Conservation (phyloP, 345 rosid genomes). For the Abelmoschus esculentus region DNA sequence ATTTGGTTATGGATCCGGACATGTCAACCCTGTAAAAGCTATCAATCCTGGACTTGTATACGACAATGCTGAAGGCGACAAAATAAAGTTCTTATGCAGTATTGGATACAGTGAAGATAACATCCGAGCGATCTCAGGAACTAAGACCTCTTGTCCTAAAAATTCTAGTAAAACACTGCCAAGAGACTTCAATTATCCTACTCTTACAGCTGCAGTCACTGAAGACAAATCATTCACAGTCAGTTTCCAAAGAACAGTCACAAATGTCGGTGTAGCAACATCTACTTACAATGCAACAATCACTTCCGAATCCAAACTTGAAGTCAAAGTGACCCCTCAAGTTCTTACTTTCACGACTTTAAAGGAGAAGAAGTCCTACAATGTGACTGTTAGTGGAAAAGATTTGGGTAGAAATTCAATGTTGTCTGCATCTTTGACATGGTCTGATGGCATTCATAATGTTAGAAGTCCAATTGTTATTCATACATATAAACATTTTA, state of each 20-base stretch:
- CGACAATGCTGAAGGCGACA: conserved; percentile 18
- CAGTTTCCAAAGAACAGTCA: conserved; percentile 14
- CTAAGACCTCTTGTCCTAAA: conserved; percentile 1
- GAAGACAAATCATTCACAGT: not conserved
- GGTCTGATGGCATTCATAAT: conserved; percentile 15
- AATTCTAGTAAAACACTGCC: not conserved
- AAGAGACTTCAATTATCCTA: conserved; percentile 17
- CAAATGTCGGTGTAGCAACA: conserved; percentile 16
- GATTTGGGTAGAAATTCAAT: not conserved
- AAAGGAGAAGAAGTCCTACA: conserved; percentile 16
- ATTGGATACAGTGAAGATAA: conserved; percentile 16
- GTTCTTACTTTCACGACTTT: conserved; percentile 13
- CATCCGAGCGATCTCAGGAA: conserved; percentile 16
- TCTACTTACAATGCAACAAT: conserved; percentile 10
- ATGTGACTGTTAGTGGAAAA: conserved; percentile 8
- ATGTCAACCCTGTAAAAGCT: conserved; percentile 27
- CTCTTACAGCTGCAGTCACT: not conserved
- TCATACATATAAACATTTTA: not conserved
- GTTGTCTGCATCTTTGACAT: conserved; percentile 7
- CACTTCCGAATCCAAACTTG: not conserved
- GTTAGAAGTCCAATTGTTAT: conserved; percentile 24
- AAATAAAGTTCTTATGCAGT: conserved; percentile 23
- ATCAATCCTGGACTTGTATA: conserved; percentile 33
- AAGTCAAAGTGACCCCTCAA: conserved; percentile 8
- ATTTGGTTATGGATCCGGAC: conserved; percentile 30